A percentile compares a stretch with the other conserved stretches of the same genome.
Evolutionary conservation across 805 yeast genomes (phyloP).

Genomic region (Metschnikowia amazonensis): DNA sequence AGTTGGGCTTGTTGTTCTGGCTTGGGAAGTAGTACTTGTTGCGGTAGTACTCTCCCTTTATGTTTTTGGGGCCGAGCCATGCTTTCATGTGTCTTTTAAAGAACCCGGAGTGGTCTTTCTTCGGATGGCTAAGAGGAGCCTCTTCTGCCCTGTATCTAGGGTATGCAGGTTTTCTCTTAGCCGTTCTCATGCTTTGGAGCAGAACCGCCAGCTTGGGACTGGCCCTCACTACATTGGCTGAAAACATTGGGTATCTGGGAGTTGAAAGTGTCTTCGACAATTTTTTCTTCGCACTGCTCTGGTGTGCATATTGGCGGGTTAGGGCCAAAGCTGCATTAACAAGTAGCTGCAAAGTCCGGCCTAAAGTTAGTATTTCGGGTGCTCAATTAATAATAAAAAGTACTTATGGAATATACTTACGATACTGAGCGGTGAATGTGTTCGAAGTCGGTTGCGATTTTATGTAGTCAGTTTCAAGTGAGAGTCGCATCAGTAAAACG

Average conservation of each 20-base stretch:
- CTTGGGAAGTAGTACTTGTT: constrained; percentile 74
- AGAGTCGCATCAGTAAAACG: not conserved
- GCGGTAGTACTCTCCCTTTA: constrained; percentile 73
- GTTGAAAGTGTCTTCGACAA: constrained; percentile 2
- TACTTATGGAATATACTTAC: too few relatives aligned
- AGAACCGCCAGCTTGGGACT: constrained; percentile 16
- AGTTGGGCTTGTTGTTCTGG: constrained; percentile 67
- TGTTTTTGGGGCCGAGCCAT: constrained; percentile 80
- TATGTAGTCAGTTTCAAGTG: not conserved
- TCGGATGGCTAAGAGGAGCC: constrained; percentile 29
- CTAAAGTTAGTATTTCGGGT: not conserved
- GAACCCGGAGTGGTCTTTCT: constrained; percentile 46
- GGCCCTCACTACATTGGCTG: constrained; percentile 9
- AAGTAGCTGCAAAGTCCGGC: constrained; percentile 2
- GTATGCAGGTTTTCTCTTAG: constrained; percentile 31
- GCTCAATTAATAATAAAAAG: not conserved
- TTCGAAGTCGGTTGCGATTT: not conserved
- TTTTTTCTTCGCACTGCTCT: constrained; percentile 6
- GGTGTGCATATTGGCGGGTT: not conserved
- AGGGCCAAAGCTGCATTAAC: constrained; percentile 1
- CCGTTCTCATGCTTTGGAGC: constrained; percentile 17
- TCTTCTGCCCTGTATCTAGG: constrained; percentile 32
- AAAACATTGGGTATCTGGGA: constrained; percentile 9
- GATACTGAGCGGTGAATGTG: not conserved
- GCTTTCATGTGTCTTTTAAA: constrained; percentile 62